These are phyloP conservation scores for Elsinoe ampelina DNA, from an alignment of 2,329 filamentous ascomycete species.

Conservation along the genomic window DNA sequence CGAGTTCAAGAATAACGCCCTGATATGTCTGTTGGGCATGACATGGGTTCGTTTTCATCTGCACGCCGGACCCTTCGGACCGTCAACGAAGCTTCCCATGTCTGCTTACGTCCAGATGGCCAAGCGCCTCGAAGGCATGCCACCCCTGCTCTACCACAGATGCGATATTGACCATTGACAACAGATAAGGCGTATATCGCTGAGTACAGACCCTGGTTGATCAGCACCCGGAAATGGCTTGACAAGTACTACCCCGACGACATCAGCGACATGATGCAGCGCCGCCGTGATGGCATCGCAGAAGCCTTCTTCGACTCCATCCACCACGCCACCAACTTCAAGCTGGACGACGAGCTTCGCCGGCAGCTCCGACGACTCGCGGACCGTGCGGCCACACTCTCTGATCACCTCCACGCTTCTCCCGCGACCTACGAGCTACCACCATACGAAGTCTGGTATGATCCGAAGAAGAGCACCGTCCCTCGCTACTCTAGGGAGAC, in stretches of 20 bases:
- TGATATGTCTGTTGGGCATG: background rate
- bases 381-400: background rate
- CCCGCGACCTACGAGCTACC: background rate
- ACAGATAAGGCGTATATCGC: background rate
- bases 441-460: background rate
- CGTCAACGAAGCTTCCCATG: background rate
- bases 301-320: background rate
- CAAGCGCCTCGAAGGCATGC: background rate
- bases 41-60: background rate
- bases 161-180: background rate
- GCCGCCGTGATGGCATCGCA: background rate
- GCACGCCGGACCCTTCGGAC: background rate
- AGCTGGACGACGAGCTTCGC: background rate
- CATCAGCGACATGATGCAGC: background rate
- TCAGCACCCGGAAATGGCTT: background rate
- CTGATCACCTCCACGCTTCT: background rate
- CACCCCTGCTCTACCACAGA: background rate
- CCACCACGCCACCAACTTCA: background rate
- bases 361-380: background rate
- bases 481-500: background rate
- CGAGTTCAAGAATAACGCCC: background rate
- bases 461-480: background rate
- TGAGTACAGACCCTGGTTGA: background rate
- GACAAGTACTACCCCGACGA: background rate
- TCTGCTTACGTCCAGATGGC: background rate